These are phyloP conservation scores for Linderina pennispora DNA, from an alignment of 192 early-diverging fungal genomes.

Conservation along the genomic window DNA sequence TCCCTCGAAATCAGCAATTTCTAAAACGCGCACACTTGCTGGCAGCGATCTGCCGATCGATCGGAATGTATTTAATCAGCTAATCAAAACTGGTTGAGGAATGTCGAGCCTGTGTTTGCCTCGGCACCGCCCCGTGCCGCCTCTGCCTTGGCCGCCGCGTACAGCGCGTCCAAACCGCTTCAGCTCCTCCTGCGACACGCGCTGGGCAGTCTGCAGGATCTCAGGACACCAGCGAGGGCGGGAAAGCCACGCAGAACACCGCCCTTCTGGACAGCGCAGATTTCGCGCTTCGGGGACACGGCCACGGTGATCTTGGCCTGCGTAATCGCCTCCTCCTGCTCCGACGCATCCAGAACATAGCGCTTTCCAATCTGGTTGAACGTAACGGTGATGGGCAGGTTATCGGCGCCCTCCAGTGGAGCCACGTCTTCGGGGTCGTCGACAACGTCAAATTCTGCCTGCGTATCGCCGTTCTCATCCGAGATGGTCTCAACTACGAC, in stretches of 20 bases:
- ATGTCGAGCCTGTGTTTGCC: too few species aligned
- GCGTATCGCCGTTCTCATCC: slow-evolving; percentile 71
- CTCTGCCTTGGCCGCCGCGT: slow-evolving; percentile 20
- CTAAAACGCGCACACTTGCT: too few species aligned
- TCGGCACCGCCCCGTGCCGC: too few species aligned
- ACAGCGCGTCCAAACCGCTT: slow-evolving; percentile 11
- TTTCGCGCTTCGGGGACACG: slow-evolving; percentile 71
- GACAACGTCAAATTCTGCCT: slow-evolving; percentile 87
- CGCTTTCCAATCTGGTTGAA: slow-evolving; percentile 79
- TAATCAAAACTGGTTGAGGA: too few species aligned
- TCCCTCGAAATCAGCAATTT: too few species aligned
- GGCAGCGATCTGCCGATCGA: too few species aligned
- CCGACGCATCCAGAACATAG: slow-evolving; percentile 82
- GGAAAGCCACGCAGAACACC: slow-evolving; percentile 37
- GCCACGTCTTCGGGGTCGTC: slow-evolving; percentile 85
- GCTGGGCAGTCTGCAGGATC: slow-evolving; percentile 30
- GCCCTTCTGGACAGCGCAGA: slow-evolving; percentile 86
- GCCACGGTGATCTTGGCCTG: slow-evolving; percentile 72
- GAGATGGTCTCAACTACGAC: slow-evolving; percentile 72
- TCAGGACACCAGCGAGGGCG: slow-evolving; percentile 36
- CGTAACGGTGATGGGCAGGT: slow-evolving; percentile 79
- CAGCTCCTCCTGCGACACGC: slow-evolving; percentile 28
- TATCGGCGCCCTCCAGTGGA: slow-evolving; percentile 64
- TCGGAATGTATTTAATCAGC: too few species aligned
- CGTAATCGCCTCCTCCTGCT: slow-evolving; percentile 84